These are phyloP conservation scores for Pythium insidiosum DNA, from an alignment of 352 stramenopile genomes.

Conservation along the genomic window DNA sequence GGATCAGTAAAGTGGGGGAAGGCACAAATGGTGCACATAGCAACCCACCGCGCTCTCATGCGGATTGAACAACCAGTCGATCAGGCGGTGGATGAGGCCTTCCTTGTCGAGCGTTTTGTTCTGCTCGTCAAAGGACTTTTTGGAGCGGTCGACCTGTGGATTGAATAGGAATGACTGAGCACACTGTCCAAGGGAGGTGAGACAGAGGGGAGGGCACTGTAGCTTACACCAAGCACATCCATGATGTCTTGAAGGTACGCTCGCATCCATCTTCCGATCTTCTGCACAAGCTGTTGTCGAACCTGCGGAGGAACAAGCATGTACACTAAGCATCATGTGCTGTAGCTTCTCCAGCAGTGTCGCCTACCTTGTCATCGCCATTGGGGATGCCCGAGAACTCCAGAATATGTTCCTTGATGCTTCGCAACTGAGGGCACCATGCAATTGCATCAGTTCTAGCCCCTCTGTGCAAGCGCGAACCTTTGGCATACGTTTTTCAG, in stretches of 20 bases:
- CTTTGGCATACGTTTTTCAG: slow-evolving; percentile 49
- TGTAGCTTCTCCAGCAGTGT: no score
- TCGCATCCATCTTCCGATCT: slow-evolving; percentile 63
- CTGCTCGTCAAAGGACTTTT: slow-evolving; percentile 77
- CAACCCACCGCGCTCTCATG: slow-evolving; percentile 36
- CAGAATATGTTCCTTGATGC: slow-evolving; percentile 77
- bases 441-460: not conserved
- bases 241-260: slow-evolving; percentile 71
- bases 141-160: slow-evolving; percentile 67
- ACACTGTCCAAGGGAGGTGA: no score
- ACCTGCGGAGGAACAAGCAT: no score
- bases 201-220: no score
- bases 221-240: slow-evolving; percentile 59
- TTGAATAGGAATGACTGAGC: not conserved
- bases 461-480: not conserved
- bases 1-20: no score
- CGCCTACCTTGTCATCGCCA: slow-evolving; percentile 56
- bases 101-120: slow-evolving; percentile 55
- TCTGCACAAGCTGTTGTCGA: slow-evolving; percentile 43
- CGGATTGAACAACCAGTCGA: slow-evolving; percentile 69
- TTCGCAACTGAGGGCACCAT: slow-evolving; percentile 36
- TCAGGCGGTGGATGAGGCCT: slow-evolving; percentile 46
- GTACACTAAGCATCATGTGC: no score
- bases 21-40: no score
- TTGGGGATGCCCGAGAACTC: slow-evolving; percentile 63